A percentile compares a stretch with the other conserved stretches of the same genome.
phyloP scores from a whole-genome alignment of 768 basidiomycete genomes.

The Naematelia encephala region DNA sequence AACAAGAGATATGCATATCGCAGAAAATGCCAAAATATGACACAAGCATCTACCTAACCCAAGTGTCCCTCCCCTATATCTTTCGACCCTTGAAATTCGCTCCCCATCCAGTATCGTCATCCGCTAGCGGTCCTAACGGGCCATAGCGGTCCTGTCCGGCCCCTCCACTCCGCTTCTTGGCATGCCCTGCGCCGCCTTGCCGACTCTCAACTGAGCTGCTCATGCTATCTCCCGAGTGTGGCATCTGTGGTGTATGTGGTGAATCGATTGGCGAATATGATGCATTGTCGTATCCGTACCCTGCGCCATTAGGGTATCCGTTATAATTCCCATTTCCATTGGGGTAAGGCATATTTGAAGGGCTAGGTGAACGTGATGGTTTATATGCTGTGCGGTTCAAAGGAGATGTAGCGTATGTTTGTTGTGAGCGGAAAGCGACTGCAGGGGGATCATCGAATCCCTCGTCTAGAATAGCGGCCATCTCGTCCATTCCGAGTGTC shows the following conservation, averaged over 20 bases:
- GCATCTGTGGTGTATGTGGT: conserved; percentile 17
- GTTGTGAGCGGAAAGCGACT: conserved; percentile 4
- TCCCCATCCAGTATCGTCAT: conserved; percentile 39
- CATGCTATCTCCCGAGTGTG: conserved; percentile 20
- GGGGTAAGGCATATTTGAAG: conserved; percentile 11
- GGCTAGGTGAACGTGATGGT: conserved; percentile 1
- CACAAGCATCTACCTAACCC: background rate
- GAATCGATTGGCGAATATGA: conserved; percentile 2
- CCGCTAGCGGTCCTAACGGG: conserved; percentile 42
- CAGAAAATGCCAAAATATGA: background rate
- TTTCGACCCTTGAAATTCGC: conserved; percentile 18
- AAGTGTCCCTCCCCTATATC: conserved; percentile 5
- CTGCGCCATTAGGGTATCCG: conserved; percentile 10
- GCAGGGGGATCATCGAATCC: conserved; percentile 73
- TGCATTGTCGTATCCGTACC: conserved; percentile 4
- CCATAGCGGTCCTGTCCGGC: conserved; percentile 34
- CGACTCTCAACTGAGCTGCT: conserved; percentile 31
- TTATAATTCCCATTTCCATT: background rate
- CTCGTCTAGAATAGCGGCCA: conserved; percentile 87
- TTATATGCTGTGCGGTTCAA: background rate
- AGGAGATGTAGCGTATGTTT: background rate
- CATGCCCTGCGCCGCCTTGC: conserved; percentile 37
- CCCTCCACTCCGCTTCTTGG: conserved; percentile 48
- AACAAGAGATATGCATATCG: conserved; percentile 3
- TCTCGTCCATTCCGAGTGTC: conserved; percentile 66